Evolutionary conservation across 1,139 yeast species (phyloP).

Genomic region (Yamadazyma spencermartinsiae): DNA sequence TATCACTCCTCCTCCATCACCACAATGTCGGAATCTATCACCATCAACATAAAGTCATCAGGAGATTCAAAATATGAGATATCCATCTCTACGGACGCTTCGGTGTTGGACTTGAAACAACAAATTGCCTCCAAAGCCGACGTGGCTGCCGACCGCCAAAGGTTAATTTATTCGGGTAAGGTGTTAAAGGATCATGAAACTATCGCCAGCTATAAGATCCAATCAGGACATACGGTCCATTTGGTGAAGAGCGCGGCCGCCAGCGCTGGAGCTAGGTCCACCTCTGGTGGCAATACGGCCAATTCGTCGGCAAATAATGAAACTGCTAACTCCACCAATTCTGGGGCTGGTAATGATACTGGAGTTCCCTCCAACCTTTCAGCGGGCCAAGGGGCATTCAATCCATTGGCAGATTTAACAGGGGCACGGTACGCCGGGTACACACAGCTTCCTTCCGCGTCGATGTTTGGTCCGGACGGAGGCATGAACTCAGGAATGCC

Average conservation of each 20-base stretch:
- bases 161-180: slow-evolving; percentile 91
- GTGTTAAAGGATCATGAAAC: slow-evolving; percentile 85
- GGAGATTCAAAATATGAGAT: slow-evolving; percentile 82
- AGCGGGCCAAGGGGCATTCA: slow-evolving; percentile 86
- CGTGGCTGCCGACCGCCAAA: slow-evolving; percentile 73
- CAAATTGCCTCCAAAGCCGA: slow-evolving; percentile 59
- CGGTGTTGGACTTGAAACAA: slow-evolving; percentile 70
- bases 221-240: slow-evolving; percentile 85
- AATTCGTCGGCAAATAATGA: slow-evolving; percentile 20
- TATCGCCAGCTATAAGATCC: slow-evolving; percentile 73
- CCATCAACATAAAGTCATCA: slow-evolving; percentile 45
- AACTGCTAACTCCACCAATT: slow-evolving; percentile 16
- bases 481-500: slow-evolving; percentile 74
- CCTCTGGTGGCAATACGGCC: slow-evolving; percentile 16
- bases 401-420: slow-evolving; percentile 88
- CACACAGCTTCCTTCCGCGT: slow-evolving; percentile 81
- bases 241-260: slow-evolving; percentile 66
- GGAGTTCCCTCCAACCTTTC: slow-evolving; percentile 73
- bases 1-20: background rate
- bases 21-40: slow-evolving; percentile 6
- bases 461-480: slow-evolving; percentile 94
- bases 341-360: slow-evolving; percentile 14
- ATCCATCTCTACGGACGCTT: slow-evolving; percentile 49
- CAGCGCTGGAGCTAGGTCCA: slow-evolving; percentile 20
- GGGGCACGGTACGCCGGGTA: slow-evolving; percentile 96